These are phyloP conservation scores for Corymbia maculata DNA, from an alignment of 345 rosid species.

Conservation along the genomic window DNA sequence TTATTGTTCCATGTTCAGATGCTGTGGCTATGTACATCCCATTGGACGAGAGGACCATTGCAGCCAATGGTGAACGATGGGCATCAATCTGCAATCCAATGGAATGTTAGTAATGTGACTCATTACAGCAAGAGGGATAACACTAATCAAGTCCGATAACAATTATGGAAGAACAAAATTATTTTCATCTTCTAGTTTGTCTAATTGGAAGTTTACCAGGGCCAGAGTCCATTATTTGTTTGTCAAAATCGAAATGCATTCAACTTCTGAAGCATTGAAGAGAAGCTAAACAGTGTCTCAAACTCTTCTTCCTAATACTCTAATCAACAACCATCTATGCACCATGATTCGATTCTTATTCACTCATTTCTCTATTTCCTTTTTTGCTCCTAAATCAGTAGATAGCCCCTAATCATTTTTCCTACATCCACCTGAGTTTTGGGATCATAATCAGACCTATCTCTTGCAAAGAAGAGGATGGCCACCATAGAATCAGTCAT, in stretches of 20 bases:
- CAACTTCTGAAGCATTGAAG: not conserved
- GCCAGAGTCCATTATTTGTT: not conserved
- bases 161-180: not conserved
- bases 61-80: constrained; percentile 78
- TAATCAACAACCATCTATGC: not conserved
- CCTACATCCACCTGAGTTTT: not conserved
- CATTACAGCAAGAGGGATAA: not conserved
- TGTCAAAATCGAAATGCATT: not conserved
- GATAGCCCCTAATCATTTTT: not conserved
- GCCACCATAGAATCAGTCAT: not conserved
- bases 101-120: not conserved
- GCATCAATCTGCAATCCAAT: constrained; percentile 67
- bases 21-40: constrained; percentile 91
- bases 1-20: constrained; percentile 87
- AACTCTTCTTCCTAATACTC: not conserved
- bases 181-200: not conserved
- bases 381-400: not conserved
- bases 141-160: not conserved
- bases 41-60: constrained; percentile 62
- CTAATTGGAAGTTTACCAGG: not conserved
- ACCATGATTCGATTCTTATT: not conserved
- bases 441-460: not conserved
- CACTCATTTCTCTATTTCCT: not conserved
- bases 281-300: not conserved
- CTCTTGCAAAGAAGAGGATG: not conserved